Conservation (phyloP, 2,329 filamentous ascomycete genomes). For the Didymellaceae sp. region DNA sequence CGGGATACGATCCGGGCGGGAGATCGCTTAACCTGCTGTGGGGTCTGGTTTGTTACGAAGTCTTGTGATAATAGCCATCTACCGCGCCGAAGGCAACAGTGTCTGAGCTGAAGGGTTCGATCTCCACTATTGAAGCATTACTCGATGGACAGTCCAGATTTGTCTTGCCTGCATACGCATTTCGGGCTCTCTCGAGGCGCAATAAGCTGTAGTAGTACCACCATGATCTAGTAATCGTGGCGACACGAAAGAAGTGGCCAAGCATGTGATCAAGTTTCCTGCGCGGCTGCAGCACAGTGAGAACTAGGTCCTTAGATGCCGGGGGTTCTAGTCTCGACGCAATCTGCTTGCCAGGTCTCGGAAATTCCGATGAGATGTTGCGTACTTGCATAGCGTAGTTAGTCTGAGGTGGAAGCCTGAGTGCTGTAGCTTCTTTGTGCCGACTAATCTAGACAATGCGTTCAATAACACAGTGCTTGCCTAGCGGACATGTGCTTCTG, state of each 20-base stretch:
- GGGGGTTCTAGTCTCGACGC: background rate
- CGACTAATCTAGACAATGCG: conserved; percentile 5
- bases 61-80: no score
- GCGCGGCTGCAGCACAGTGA: conserved; percentile 1
- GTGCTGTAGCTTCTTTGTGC: background rate
- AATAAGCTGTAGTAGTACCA: background rate
- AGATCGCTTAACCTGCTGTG: conserved; percentile 19
- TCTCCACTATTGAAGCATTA: background rate
- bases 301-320: background rate
- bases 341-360: conserved; percentile 1
- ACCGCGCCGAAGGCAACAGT: no score
- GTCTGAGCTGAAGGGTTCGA: conserved; percentile 7
- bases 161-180: background rate
- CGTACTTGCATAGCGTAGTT: background rate
- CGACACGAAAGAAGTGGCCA: background rate
- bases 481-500: background rate
- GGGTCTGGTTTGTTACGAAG: conserved; percentile 6
- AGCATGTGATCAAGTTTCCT: background rate
- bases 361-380: background rate
- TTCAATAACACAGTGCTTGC: conserved; percentile 3
- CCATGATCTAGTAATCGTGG: background rate
- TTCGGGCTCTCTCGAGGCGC: background rate
- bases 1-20: conserved; percentile 22
- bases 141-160: background rate
- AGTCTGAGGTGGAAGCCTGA: background rate